Conservation (phyloP, 1,284 basidiomycete genomes). For the Rhizoctonia solani region DNA sequence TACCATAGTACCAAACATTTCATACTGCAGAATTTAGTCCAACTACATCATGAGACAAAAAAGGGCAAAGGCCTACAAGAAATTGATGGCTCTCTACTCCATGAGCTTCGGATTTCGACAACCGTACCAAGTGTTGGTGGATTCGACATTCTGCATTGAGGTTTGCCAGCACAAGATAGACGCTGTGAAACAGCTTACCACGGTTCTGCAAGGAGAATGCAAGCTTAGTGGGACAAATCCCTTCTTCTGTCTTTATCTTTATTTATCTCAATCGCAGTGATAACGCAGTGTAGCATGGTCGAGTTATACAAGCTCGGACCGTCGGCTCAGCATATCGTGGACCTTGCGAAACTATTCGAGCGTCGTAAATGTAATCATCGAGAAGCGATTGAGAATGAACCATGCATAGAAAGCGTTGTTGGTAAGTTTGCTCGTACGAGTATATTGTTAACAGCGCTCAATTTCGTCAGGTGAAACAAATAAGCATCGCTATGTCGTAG, state of each 20-base stretch:
- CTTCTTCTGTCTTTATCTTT: conserved; percentile 5
- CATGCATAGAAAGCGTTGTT: conserved; percentile 82
- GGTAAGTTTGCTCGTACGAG: conserved; percentile 58
- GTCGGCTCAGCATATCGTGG: conserved; percentile 69
- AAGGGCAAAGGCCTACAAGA: conserved; percentile 88
- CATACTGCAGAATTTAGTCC: neutral
- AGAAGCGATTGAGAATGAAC: conserved; percentile 76
- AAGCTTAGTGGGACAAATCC: conserved; percentile 76
- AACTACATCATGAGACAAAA: conserved; percentile 77
- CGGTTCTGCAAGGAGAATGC: conserved; percentile 78
- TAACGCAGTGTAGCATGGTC: conserved; percentile 93
- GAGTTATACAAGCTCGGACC: conserved; percentile 83
- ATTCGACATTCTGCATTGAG: conserved; percentile 81
- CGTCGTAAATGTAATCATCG: conserved; percentile 93
- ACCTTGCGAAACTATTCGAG: conserved; percentile 92
- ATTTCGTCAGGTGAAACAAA: conserved; percentile 72
- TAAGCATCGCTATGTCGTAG: conserved; percentile 87
- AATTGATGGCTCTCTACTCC: conserved; percentile 86
- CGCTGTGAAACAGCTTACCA: conserved; percentile 70
- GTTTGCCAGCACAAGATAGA: conserved; percentile 72
- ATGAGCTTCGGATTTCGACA: conserved; percentile 86
- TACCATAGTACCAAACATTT: neutral
- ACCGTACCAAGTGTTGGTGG: conserved; percentile 88
- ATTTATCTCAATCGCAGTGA: conserved; percentile 64
- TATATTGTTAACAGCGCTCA: neutral